A percentile compares a stretch with the other conserved stretches of the same genome.
Conservation (phyloP, 1,284 basidiomycete species). For the Exobasidium rhododendri region DNA sequence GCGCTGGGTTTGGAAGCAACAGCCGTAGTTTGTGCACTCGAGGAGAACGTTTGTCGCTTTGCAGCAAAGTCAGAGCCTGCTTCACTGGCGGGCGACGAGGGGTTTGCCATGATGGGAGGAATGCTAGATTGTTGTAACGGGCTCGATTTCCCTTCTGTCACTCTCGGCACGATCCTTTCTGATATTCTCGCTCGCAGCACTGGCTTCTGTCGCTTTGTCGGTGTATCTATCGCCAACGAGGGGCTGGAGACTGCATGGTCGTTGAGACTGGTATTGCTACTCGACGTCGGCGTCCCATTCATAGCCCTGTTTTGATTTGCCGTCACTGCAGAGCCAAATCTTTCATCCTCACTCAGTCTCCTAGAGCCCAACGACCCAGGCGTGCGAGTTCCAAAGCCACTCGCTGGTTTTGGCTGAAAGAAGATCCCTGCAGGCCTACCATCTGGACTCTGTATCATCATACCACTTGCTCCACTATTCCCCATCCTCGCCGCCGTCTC, state of each 20-base stretch:
- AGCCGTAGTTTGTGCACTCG: constrained; percentile 19
- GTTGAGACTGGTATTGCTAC: not conserved
- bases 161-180: not conserved
- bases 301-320: not conserved
- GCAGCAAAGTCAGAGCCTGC: not conserved
- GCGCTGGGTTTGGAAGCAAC: constrained; percentile 32
- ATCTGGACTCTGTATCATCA: constrained; percentile 86
- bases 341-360: constrained; percentile 5
- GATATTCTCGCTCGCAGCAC: not conserved
- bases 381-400: constrained; percentile 5
- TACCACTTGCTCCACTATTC: constrained; percentile 74
- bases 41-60: constrained; percentile 20
- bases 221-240: not conserved
- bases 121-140: not conserved
- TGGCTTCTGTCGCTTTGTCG: not conserved
- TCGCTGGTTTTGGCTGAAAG: constrained; percentile 68
- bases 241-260: not conserved
- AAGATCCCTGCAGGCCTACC: constrained; percentile 90
- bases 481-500: constrained; percentile 65
- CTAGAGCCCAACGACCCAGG: constrained; percentile 17
- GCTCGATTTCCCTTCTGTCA: not conserved
- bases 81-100: constrained; percentile 11
- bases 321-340: not conserved
- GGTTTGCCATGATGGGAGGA: constrained; percentile 5
- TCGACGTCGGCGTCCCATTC: not conserved